A percentile compares a stretch with the other conserved stretches of the same genome.
Conservation (phyloP, 192 early-diverging fungal genomes). For the Linnemannia schmuckeri region DNA sequence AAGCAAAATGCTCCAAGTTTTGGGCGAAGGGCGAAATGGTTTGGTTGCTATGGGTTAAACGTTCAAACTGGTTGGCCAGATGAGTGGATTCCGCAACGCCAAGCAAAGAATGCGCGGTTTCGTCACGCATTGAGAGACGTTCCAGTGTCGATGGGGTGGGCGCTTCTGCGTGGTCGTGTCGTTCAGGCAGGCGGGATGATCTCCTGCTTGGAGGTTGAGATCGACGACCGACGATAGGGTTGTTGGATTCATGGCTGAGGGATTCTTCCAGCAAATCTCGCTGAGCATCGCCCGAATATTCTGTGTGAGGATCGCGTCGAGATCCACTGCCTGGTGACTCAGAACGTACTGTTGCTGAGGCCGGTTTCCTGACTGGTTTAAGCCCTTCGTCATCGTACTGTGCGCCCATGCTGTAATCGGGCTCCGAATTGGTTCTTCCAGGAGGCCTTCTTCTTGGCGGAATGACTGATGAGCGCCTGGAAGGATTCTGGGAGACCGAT, state of each 20-base stretch:
- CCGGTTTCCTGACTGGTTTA: constrained; percentile 31
- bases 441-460: constrained; percentile 32
- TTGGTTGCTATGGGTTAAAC: constrained; percentile 85
- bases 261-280: constrained; percentile 48
- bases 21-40: constrained; percentile 91
- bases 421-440: constrained; percentile 33
- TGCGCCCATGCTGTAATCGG: constrained; percentile 19
- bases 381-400: constrained; percentile 40
- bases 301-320: constrained; percentile 52
- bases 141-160: constrained; percentile 14
- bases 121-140: constrained; percentile 21
- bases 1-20: constrained; percentile 83
- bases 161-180: background rate
- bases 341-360: constrained; percentile 53
- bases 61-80: constrained; percentile 91
- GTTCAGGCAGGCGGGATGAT: constrained; percentile 36
- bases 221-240: background rate
- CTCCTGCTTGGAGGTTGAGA: constrained; percentile 9
- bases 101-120: constrained; percentile 6
- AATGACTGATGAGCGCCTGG: constrained; percentile 35
- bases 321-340: constrained; percentile 42
- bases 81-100: constrained; percentile 67
- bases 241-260: constrained; percentile 29
- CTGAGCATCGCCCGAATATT: constrained; percentile 29
- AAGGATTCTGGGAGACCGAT: constrained; percentile 30